Conservation (phyloP, 768 basidiomycete species). For the Collybiopsis luxurians region DNA sequence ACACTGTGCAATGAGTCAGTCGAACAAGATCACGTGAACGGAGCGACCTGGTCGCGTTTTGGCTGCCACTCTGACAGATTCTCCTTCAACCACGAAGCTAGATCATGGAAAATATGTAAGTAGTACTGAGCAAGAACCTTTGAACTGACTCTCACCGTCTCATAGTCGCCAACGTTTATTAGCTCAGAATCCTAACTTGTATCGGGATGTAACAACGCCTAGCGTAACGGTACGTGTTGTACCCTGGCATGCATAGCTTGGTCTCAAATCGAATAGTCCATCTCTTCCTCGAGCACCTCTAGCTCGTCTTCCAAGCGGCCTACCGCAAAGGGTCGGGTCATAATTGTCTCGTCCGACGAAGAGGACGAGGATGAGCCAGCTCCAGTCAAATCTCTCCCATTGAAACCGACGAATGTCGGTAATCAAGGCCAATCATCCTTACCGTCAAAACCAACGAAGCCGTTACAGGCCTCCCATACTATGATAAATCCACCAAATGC, state of each 20-base stretch:
- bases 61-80: not conserved
- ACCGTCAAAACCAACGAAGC: not conserved
- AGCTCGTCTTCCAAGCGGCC: not conserved
- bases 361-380: conserved; percentile 5
- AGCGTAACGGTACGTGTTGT: not conserved
- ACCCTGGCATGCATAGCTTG: not conserved
- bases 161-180: conserved; percentile 7
- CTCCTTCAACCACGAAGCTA: not conserved
- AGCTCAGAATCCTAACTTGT: conserved; percentile 4
- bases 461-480: not conserved
- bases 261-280: not conserved
- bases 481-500: not conserved
- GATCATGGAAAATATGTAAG: conserved; percentile 8
- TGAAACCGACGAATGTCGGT: not conserved
- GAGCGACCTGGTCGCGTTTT: not conserved
- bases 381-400: not conserved
- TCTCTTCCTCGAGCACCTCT: conserved; percentile 1
- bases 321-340: not conserved
- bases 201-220: not conserved
- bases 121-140: not conserved
- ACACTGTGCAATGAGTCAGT: not conserved
- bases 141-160: not conserved
- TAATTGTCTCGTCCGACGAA: conserved; percentile 10
- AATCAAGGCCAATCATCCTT: not conserved
- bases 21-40: conserved; percentile 2